Evolutionary conservation across 371 early-diverging fungal genomes (phyloP).

Genomic region (Synchytrium microbalum): DNA sequence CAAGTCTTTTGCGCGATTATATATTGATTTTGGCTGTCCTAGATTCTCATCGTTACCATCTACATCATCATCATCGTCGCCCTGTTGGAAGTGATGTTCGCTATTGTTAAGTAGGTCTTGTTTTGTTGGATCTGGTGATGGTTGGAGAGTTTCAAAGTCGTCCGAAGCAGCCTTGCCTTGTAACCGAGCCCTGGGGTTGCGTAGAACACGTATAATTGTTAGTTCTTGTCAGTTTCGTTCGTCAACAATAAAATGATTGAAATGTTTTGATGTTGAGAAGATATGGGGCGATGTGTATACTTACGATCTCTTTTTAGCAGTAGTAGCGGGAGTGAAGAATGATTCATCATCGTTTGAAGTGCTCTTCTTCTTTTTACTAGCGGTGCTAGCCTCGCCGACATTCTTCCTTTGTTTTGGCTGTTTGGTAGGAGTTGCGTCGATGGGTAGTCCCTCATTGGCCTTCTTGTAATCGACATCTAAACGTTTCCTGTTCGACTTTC

Average conservation of each 20-base stretch:
- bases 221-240: no score
- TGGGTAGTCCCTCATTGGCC: neutral
- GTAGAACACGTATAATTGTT: no score
- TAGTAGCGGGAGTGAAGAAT: neutral
- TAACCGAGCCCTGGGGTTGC: constrained; percentile 2
- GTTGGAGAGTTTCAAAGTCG: neutral
- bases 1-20: neutral
- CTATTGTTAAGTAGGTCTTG: neutral
- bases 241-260: no score
- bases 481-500: neutral
- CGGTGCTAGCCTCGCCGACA: neutral
- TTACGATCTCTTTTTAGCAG: neutral
- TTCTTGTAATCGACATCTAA: neutral
- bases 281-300: neutral
- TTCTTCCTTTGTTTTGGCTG: neutral
- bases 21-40: neutral
- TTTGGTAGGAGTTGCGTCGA: neutral
- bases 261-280: neutral
- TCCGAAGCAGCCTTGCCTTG: neutral
- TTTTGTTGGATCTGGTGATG: neutral
- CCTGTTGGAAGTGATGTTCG: neutral
- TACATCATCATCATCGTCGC: neutral
- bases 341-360: neutral
- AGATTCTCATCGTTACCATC: neutral
- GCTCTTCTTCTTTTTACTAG: neutral